These are phyloP conservation scores for Dalbergia cultrata DNA, from an alignment of 306 rosid genomes.

Conservation along the genomic window DNA sequence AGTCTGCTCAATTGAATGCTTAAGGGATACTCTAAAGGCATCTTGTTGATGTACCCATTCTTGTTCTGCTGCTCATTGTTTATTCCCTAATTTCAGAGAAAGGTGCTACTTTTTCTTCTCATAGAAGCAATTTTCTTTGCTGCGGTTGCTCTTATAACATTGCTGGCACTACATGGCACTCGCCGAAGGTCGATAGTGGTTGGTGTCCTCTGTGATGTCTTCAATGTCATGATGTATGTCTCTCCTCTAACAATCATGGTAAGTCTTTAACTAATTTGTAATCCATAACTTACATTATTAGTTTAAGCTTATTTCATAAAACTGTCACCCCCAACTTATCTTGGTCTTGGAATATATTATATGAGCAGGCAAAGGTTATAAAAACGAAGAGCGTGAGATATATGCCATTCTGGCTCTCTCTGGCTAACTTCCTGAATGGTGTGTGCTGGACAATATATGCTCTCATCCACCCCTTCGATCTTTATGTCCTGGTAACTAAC, in stretches of 20 bases:
- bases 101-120: slow-evolving; percentile 25
- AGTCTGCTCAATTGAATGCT: not conserved
- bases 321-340: not conserved
- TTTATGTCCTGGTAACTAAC: slow-evolving; percentile 66
- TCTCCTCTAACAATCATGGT: slow-evolving; percentile 81
- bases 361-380: slow-evolving; percentile 65
- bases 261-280: slow-evolving; percentile 36
- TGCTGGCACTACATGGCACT: slow-evolving; percentile 54
- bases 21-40: not conserved
- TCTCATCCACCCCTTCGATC: slow-evolving; percentile 68
- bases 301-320: not conserved
- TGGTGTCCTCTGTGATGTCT: slow-evolving; percentile 71
- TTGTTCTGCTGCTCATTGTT: not conserved
- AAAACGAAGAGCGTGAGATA: slow-evolving; percentile 72
- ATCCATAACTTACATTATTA: not conserved
- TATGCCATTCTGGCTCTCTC: slow-evolving; percentile 82
- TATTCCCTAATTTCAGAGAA: slow-evolving; percentile 56
- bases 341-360: slow-evolving; percentile 3
- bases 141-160: slow-evolving; percentile 47
- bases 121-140: slow-evolving; percentile 53
- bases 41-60: not conserved
- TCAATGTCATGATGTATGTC: slow-evolving; percentile 75
- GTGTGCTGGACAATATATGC: slow-evolving; percentile 80
- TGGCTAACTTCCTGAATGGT: slow-evolving; percentile 77
- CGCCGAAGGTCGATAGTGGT: slow-evolving; percentile 62